phyloP scores from a whole-genome alignment of 352 stramenopile genomes.

The Phytophthora capsici region DNA sequence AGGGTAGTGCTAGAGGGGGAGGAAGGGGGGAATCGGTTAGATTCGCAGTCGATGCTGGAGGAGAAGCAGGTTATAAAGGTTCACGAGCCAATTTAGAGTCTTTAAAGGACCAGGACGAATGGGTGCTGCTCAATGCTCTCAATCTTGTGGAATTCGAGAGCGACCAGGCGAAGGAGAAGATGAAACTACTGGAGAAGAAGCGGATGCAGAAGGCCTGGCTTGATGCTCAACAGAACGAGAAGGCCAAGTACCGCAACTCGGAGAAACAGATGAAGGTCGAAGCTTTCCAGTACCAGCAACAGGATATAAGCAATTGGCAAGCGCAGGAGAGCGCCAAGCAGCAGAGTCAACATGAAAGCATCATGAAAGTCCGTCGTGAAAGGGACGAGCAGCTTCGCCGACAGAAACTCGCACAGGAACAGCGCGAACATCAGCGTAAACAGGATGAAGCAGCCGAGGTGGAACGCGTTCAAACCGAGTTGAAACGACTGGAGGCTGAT shows the following conservation, averaged over 20 bases:
- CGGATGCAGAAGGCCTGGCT: conserved; percentile 68
- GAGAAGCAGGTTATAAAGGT: conserved; percentile 21
- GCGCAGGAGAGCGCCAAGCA: conserved; percentile 57
- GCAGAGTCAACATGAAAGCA: conserved; percentile 51
- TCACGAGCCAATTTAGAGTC: conserved; percentile 21
- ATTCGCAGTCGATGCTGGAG: conserved; percentile 3
- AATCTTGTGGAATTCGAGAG: conserved; percentile 78
- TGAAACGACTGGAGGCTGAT: conserved; percentile 56
- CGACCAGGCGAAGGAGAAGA: conserved; percentile 54
- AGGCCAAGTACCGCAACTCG: conserved; percentile 32
- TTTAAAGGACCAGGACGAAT: conserved; percentile 66
- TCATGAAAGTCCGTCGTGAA: conserved; percentile 62
- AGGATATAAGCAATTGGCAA: conserved; percentile 59
- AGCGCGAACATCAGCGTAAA: conserved; percentile 38
- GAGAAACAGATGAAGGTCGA: conserved; percentile 46
- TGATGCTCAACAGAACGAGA: conserved; percentile 62
- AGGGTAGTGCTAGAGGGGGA: conserved; percentile 4
- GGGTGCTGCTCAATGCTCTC: conserved; percentile 76
- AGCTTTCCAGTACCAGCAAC: conserved; percentile 50
- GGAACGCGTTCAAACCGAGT: conserved; percentile 55
- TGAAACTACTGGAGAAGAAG: conserved; percentile 56
- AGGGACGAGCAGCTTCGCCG: conserved; percentile 67
- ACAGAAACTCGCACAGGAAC: conserved; percentile 48
- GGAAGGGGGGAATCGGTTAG: neutral
- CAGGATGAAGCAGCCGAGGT: conserved; percentile 62